Percentiles rank a stretch among this genome's conserved stretches.
Conservation (phyloP, 345 rosid genomes). For the Crucihimalaya himalaica region DNA sequence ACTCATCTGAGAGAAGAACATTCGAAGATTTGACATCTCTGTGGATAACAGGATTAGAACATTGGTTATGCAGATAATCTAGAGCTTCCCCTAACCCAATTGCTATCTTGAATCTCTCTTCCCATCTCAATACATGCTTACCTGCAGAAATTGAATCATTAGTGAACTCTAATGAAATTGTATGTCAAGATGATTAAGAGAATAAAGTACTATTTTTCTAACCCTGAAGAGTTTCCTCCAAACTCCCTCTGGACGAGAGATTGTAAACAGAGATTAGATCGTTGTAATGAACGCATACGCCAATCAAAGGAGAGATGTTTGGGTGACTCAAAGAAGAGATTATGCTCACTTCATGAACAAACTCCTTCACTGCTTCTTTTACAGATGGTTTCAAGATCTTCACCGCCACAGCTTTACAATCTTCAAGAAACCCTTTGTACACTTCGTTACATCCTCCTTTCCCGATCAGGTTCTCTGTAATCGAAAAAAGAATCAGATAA, state of each 20-base stretch:
- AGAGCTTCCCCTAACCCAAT: conserved; percentile 74
- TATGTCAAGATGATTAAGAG: conserved; percentile 4
- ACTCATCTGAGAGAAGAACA: conserved; percentile 75
- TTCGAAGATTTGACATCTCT: conserved; percentile 92
- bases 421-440: conserved; percentile 70
- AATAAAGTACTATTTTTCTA: conserved; percentile 15
- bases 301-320: conserved; percentile 62
- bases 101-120: conserved; percentile 60
- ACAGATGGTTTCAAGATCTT: conserved; percentile 72
- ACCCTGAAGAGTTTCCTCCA: conserved; percentile 80
- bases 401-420: conserved; percentile 71
- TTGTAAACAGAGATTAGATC: conserved; percentile 73
- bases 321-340: conserved; percentile 69
- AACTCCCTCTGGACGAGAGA: conserved; percentile 69
- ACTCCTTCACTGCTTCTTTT: conserved; percentile 62
- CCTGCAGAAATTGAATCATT: conserved; percentile 27
- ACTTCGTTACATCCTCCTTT: conserved; percentile 84
- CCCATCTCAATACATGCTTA: conserved; percentile 60
- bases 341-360: conserved; percentile 70
- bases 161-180: neutral
- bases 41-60: conserved; percentile 77
- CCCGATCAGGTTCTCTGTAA: conserved; percentile 69
- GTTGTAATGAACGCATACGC: conserved; percentile 57
- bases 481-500: conserved; percentile 5
- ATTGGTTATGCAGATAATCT: conserved; percentile 64